phyloP scores from a whole-genome alignment of 345 rosid species.

The Heritiera fomes region DNA sequence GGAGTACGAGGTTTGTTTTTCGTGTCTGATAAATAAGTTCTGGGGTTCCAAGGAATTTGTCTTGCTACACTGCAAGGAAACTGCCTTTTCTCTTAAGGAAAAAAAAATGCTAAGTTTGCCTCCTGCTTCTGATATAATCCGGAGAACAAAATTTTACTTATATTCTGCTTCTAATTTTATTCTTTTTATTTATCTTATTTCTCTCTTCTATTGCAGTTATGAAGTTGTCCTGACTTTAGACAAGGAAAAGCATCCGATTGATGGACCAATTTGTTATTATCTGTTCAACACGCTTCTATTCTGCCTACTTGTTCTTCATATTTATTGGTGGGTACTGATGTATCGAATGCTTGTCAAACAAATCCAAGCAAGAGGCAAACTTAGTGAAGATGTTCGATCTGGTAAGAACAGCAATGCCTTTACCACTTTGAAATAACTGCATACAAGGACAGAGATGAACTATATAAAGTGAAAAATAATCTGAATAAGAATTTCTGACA shows the following conservation, averaged over 20 bases:
- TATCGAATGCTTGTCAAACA: conserved; percentile 77
- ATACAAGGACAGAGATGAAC: background rate
- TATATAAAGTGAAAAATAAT: background rate
- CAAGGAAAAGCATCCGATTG: conserved; percentile 56
- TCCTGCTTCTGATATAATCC: background rate
- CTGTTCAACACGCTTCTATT: conserved; percentile 74
- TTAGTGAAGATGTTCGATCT: conserved; percentile 88
- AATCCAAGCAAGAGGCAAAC: conserved; percentile 68
- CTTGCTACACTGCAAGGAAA: background rate
- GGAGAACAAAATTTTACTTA: background rate
- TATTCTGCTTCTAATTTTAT: background rate
- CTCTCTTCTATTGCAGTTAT: conserved; percentile 51
- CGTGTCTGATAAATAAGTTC: background rate
- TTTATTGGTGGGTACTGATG: conserved; percentile 96
- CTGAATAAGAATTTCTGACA: conserved; percentile 3
- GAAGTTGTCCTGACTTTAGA: conserved; percentile 67
- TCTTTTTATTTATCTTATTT: background rate
- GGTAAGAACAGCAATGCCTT: conserved; percentile 38
- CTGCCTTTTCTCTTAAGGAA: background rate
- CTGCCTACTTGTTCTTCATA: conserved; percentile 73
- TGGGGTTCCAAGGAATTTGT: too few species aligned
- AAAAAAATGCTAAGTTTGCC: conserved; percentile 8
- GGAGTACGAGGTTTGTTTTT: conserved; percentile 93
- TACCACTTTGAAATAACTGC: background rate
- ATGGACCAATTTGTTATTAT: conserved; percentile 74